phyloP scores from a whole-genome alignment of 371 early-diverging fungal species.

The Smittium culicis region DNA sequence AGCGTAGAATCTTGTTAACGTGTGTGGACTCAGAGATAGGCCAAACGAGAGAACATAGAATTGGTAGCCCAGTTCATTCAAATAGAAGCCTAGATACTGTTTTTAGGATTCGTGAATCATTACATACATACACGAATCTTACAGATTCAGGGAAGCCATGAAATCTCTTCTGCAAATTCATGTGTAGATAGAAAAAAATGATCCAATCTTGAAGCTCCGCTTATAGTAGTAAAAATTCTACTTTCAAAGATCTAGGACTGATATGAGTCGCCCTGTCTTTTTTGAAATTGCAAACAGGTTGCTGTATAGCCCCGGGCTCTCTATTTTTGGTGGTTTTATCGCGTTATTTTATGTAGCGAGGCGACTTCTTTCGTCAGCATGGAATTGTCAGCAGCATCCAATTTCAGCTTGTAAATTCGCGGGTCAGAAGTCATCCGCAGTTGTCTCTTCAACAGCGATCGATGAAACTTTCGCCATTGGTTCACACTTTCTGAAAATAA shows the following conservation, averaged over 20 bases:
- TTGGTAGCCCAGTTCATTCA: not conserved
- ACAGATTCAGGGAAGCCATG: not conserved
- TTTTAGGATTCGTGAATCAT: not conserved
- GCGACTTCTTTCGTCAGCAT: too few species aligned
- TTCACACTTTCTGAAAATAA: not conserved
- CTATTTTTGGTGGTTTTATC: not conserved
- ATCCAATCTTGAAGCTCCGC: not conserved
- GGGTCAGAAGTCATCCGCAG: too few species aligned
- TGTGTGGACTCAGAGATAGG: not conserved
- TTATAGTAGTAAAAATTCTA: not conserved
- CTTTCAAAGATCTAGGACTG: not conserved
- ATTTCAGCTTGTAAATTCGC: too few species aligned
- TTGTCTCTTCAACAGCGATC: too few species aligned
- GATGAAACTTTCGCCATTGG: not conserved
- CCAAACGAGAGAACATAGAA: not conserved
- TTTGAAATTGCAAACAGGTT: not conserved
- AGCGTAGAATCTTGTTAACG: not conserved
- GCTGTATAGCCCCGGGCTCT: not conserved
- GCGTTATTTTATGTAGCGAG: not conserved
- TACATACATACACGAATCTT: not conserved
- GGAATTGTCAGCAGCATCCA: too few species aligned
- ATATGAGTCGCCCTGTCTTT: not conserved
- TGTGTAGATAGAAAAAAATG: not conserved
- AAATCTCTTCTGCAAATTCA: not conserved
- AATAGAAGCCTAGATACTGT: not conserved